phyloP scores from a whole-genome alignment of 1,284 basidiomycete genomes.

The Ganoderma leucocontextum region DNA sequence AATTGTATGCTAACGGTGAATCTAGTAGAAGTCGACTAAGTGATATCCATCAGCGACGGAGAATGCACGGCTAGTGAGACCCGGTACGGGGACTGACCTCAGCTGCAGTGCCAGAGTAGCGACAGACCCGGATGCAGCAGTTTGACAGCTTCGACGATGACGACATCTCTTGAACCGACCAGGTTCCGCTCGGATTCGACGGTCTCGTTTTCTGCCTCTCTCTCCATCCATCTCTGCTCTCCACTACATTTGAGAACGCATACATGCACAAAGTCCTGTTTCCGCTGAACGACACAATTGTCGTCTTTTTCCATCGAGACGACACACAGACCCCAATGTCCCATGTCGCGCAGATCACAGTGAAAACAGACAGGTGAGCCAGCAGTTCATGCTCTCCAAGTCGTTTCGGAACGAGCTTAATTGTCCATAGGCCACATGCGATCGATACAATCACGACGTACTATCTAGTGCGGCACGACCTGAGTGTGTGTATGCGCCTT shows the following conservation, averaged over 20 bases:
- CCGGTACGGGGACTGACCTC: not conserved
- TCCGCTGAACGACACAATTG: constrained; percentile 35
- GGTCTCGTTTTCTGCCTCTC: not conserved
- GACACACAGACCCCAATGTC: constrained; percentile 11
- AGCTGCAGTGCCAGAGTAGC: not conserved
- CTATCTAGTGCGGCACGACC: constrained; percentile 34
- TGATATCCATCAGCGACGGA: not conserved
- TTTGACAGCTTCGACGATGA: not conserved
- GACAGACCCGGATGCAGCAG: not conserved
- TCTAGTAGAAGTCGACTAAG: not conserved
- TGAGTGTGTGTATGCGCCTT: constrained; percentile 31
- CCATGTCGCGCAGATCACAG: constrained; percentile 33
- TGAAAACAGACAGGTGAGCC: constrained; percentile 32
- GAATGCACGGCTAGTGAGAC: not conserved
- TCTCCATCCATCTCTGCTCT: not conserved
- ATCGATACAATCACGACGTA: constrained; percentile 34
- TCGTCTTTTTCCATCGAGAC: constrained; percentile 32
- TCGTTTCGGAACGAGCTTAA: not conserved
- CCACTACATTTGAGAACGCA: not conserved
- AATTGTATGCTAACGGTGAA: not conserved
- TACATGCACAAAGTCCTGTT: constrained; percentile 24
- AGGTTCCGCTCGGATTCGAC: not conserved
- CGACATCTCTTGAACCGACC: not conserved
- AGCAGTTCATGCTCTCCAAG: not conserved
- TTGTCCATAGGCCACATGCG: constrained; percentile 22